Evolutionary conservation across 73 alveolate species (phyloP), one percentile per base, ranked within the genome.

Genomic region (Blepharisma stoltei): DNA sequence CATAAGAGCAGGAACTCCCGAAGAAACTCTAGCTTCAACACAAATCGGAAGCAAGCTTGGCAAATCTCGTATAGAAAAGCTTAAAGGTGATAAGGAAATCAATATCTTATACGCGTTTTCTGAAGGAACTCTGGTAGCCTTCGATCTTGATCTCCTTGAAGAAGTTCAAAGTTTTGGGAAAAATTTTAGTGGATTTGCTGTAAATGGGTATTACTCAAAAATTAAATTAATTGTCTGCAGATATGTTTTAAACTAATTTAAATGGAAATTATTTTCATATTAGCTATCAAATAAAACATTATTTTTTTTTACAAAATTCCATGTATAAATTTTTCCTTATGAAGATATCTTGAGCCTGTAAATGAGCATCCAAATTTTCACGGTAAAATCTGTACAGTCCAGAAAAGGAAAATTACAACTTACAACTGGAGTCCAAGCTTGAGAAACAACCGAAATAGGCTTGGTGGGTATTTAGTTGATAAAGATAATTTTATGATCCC

Each of bases 161-260:
- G 55, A 69, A 44, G 79, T 69, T n/a, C 79, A 69, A 43, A 44
- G 27, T 20, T 69, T 69, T 44, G 60, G 60, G 14, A 69, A 69
- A 25, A 69, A 69, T 18, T 9, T 18, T 18, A 46, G 27, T 20
- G 9, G 71, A 11, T 69, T 69, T 69, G 21, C 76, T 69, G 27
- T 69, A 14, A 69, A 69, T 46, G 67, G 4, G n/a, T 4, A 18
- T 46, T n/a, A n/a, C n/a, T n/a, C n/a, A n/a, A 8, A 49, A 49
- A 49, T 49, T 14, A 8, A 14, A 49, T 8, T 49, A 49, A 49
- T 14, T 49, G 60, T 14, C 14, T 8, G 60, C 60, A 49, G 8
- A 49, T 49, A 14, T 49, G 60, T n/a, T n/a, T n/a, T n/a, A n/a
- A n/a, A n/a, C n/a, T n/a, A n/a, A n/a, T n/a, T n/a, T 49, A 49